Base-by-base conservation (phyloP, 345 rosid species). In the Luvunga scandens region DNA sequence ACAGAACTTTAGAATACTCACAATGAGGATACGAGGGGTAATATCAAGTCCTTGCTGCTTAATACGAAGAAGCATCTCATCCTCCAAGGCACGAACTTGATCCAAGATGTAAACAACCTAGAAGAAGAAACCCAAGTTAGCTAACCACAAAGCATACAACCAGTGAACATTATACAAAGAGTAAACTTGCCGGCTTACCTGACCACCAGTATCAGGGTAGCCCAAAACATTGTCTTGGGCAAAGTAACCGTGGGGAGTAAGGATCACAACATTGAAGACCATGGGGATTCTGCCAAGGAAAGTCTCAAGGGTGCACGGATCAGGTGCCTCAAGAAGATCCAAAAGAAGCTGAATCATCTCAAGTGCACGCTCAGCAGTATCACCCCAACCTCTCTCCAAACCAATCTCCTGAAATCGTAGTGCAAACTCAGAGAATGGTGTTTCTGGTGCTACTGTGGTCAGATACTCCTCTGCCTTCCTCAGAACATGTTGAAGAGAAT, bases 321-420 rank as follows among this genome's bases (percentile, higher is more conserved):
- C 98, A 21, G 98, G 98, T 39, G 98, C 98, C 87, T 95, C 97
- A 0, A 95, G 97, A 83, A 95, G 97, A 86, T 95, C 98, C 84
- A 95, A 72, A 38, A 93, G 91, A 80, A 95, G 98, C 81, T 84
- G 90, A 77, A 95, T 91, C 98, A 95, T 95, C 82, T 90, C 95
- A 5, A 89, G 86, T 39, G 89, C 98, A 62, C 94, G 92, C 78
- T 85, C 92, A 0, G 93, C 95, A 14, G 89, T 91, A 75, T 95
- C 88, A 70, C 98, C 98, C 98, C 98, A 95, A 9, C 98, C 98
- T 66, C 94, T 91, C 87, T 95, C 97, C 60, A 95, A 84, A 28
- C 98, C 98, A 45, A 93, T 93, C 81, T 93, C 95, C 88, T 95
- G 97, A 86, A 95, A 95, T 86, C 82, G 90, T 83, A 85, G 82